Conservation (phyloP, 805 yeast genomes). For the Ogataea pini region DNA sequence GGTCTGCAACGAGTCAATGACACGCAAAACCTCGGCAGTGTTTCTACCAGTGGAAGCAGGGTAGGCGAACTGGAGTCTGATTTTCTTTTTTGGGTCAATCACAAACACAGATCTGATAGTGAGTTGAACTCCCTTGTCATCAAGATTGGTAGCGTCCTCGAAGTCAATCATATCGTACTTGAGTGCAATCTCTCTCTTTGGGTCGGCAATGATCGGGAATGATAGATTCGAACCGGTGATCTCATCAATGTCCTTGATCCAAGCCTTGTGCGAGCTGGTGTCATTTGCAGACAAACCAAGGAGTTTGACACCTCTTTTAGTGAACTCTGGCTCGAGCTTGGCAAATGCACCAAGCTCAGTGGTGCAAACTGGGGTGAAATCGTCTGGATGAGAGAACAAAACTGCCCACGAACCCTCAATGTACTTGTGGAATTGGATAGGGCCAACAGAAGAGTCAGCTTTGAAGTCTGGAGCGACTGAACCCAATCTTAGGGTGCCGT, state of each 20-base stretch:
- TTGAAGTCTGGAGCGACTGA: conserved; percentile 70
- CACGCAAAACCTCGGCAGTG: conserved; percentile 72
- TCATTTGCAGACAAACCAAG: conserved; percentile 70
- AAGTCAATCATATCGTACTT: conserved; percentile 70
- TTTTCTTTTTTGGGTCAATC: conserved; percentile 65
- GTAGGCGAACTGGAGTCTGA: conserved; percentile 63
- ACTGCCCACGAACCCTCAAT: conserved; percentile 65
- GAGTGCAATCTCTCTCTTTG: conserved; percentile 57
- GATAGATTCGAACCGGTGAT: conserved; percentile 57
- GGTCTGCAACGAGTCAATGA: conserved; percentile 66
- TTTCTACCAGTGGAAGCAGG: conserved; percentile 78
- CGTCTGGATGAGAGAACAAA: conserved; percentile 75
- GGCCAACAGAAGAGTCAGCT: conserved; percentile 63
- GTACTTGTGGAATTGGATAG: conserved; percentile 62
- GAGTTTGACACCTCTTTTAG: conserved; percentile 62
- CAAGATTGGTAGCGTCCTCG: conserved; percentile 68
- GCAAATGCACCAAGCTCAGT: conserved; percentile 79
- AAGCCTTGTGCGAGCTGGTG: conserved; percentile 58
- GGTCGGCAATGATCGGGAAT: conserved; percentile 73
- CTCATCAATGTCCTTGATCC: conserved; percentile 75
- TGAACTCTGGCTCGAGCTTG: conserved; percentile 67
- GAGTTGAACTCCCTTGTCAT: conserved; percentile 61
- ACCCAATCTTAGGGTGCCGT: conserved; percentile 49
- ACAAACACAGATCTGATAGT: conserved; percentile 73
- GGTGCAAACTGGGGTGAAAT: conserved; percentile 78